phyloP scores from a whole-genome alignment of 1,284 basidiomycete species.

The Athelia psychrophila region DNA sequence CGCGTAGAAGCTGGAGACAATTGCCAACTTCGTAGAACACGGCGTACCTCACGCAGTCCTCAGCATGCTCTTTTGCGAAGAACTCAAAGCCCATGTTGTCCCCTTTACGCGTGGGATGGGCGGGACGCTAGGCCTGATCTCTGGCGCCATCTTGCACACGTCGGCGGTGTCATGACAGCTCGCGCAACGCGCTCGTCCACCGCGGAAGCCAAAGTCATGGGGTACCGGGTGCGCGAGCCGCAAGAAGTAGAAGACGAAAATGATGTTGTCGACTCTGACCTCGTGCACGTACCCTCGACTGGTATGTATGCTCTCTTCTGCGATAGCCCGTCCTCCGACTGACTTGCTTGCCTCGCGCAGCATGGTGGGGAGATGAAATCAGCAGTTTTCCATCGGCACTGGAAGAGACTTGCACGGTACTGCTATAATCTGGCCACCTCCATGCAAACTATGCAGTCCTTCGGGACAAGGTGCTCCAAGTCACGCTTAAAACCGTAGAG shows the following conservation, averaged over 20 bases:
- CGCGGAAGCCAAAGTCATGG: slow-evolving; percentile 44
- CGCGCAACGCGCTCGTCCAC: slow-evolving; percentile 39
- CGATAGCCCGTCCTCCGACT: neutral
- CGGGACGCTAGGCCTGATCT: slow-evolving; percentile 37
- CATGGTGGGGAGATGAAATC: slow-evolving; percentile 36
- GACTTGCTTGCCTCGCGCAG: slow-evolving; percentile 10
- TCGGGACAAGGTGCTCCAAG: slow-evolving; percentile 39
- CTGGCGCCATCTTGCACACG: slow-evolving; percentile 36
- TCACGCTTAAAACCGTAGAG: slow-evolving; percentile 34
- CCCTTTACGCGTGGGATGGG: slow-evolving; percentile 42
- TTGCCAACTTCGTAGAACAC: slow-evolving; percentile 50
- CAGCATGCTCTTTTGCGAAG: slow-evolving; percentile 31
- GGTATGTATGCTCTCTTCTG: neutral
- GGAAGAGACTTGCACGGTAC: slow-evolving; percentile 46
- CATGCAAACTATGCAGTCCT: slow-evolving; percentile 39
- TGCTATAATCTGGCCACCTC: slow-evolving; percentile 45
- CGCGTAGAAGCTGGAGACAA: too few relatives aligned
- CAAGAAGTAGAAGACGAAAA: slow-evolving; percentile 37
- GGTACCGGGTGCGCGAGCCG: slow-evolving; percentile 23
- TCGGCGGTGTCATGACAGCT: slow-evolving; percentile 43
- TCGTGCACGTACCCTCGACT: slow-evolving; percentile 37
- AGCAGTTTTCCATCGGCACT: slow-evolving; percentile 48
- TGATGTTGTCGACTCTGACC: slow-evolving; percentile 32
- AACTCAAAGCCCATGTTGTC: slow-evolving; percentile 31
- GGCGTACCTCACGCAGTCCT: slow-evolving; percentile 39